A percentile compares a stretch with the other conserved stretches of the same genome.
Conservation (phyloP, 2,329 filamentous ascomycete genomes). For the Aspergillus alliaceus region DNA sequence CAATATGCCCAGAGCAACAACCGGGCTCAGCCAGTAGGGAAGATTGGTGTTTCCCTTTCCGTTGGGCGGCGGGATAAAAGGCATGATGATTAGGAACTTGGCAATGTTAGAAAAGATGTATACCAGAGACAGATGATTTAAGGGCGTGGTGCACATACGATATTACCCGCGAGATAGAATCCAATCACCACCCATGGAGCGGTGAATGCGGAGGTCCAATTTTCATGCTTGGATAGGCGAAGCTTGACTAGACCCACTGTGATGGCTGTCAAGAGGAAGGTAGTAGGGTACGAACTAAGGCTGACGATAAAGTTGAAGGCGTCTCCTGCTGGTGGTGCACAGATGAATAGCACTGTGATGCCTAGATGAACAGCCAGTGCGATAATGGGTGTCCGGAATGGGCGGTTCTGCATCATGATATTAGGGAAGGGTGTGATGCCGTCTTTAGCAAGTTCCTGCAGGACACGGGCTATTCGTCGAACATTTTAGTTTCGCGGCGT, state of each 20-base stretch:
- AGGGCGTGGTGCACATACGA: conserved; percentile 1
- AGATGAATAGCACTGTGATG: conserved; percentile 23
- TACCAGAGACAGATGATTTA: background rate
- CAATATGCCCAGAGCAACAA: conserved; percentile 18
- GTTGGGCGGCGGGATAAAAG: conserved; percentile 17
- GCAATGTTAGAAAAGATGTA: background rate
- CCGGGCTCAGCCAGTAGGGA: conserved; percentile 19
- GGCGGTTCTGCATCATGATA: conserved; percentile 23
- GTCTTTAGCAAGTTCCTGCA: conserved; percentile 26
- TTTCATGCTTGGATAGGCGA: conserved; percentile 7
- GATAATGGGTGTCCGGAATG: conserved; percentile 20
- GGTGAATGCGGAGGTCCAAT: conserved; percentile 12
- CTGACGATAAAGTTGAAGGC: conserved; percentile 25
- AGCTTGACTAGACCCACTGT: conserved; percentile 20
- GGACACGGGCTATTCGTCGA: conserved; percentile 16
- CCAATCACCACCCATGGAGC: conserved; percentile 17
- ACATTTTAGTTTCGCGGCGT: background rate
- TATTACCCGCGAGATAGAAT: conserved; percentile 18
- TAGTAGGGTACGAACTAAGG: conserved; percentile 19
- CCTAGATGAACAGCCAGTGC: conserved; percentile 17
- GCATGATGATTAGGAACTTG: conserved; percentile 21
- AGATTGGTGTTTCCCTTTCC: conserved; percentile 13
- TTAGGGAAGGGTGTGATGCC: conserved; percentile 24
- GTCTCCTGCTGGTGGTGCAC: conserved; percentile 23
- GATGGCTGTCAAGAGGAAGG: conserved; percentile 16